Evolutionary conservation across 495 filamentous ascomycete genomes (phyloP), one percentile per base, ranked within the genome.

Genomic region (Aspergillus nanangensis): DNA sequence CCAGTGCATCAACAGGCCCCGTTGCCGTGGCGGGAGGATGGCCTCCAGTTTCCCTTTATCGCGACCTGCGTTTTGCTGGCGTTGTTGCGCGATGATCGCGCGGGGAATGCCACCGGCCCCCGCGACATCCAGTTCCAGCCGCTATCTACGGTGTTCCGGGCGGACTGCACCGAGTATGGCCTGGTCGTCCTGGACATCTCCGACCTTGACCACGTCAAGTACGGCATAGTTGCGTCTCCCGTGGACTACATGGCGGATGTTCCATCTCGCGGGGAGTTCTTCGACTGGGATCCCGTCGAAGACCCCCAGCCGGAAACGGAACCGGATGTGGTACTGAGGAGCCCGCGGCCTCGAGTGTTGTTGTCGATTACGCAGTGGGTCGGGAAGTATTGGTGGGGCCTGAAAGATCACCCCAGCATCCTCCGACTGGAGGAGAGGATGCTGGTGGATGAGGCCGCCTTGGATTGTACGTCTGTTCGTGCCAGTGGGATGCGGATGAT

Each of bases 121-220:
- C 29, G 51, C 22, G 46, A 54, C 42, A 19, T 54, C 31, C 46
- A 54, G 51, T 20, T 54, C 29, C 47, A 50, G 43, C 52, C 52
- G 17, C 43, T 55, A 41, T 47, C 47, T 9, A 55, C 52, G 15
- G 20, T 50, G 27, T 55, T 55, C 37, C 52, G 47, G 3, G 52
- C 17, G 15, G 47, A 55, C 47, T 55, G 52, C 47, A 41, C 31
- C 15, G 51, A 53, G 35, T 53, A 53, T 48, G 52, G 52, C 25
- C 52, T 55, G 11, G 35, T 55, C 11, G 24, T 55, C 35, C 43
- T 55, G 14, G 52, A 55, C 17, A 55, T 51, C 24, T 55, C 52
- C 21, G 52, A 55, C 39, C 47, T 55, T 11, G 27, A 47, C 17
- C 47, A 42, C 14, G 32, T 55, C 19, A 50, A 55, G 43, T 47